A percentile compares a stretch with the other conserved stretches of the same genome.
phyloP scores from a whole-genome alignment of 768 basidiomycete genomes.

The Lactarius sp. region DNA sequence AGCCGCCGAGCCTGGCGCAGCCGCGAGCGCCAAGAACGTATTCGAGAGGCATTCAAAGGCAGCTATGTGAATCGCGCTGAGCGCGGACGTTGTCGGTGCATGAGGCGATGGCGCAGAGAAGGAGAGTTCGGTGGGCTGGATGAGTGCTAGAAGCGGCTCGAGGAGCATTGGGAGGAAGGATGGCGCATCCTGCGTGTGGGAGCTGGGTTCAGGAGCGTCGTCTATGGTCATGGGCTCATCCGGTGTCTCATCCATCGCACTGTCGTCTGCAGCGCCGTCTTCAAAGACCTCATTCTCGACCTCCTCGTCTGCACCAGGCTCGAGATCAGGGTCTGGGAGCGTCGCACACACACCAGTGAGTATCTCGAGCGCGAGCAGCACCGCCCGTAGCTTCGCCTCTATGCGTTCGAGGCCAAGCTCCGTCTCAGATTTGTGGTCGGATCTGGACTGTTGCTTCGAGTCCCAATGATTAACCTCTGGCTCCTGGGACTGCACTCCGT shows the following conservation, averaged over 20 bases:
- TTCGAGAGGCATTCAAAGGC: slow-evolving; percentile 91
- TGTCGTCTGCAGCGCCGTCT: slow-evolving; percentile 40
- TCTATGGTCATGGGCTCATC: slow-evolving; percentile 30
- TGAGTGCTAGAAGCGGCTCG: slow-evolving; percentile 59
- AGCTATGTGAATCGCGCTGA: slow-evolving; percentile 77
- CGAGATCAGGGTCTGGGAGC: slow-evolving; percentile 66
- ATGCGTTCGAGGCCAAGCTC: slow-evolving; percentile 70
- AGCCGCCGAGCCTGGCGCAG: slow-evolving; percentile 39
- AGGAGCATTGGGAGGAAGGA: slow-evolving; percentile 60
- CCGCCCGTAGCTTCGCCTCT: slow-evolving; percentile 65
- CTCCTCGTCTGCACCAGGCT: slow-evolving; percentile 33
- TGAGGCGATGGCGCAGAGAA: slow-evolving; percentile 75
- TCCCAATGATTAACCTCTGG: slow-evolving; percentile 39
- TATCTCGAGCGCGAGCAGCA: slow-evolving; percentile 83
- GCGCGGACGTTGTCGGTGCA: slow-evolving; percentile 82
- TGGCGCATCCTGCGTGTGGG: slow-evolving; percentile 30
- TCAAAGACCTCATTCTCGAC: slow-evolving; percentile 40
- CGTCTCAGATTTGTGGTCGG: slow-evolving; percentile 66
- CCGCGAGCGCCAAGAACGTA: slow-evolving; percentile 69
- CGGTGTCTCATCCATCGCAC: slow-evolving; percentile 34
- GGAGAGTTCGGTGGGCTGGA: slow-evolving; percentile 73
- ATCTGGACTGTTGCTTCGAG: slow-evolving; percentile 31
- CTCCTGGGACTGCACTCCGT: slow-evolving; percentile 41
- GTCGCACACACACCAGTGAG: slow-evolving; percentile 85
- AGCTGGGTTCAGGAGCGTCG: slow-evolving; percentile 8